Evolutionary conservation across 257 asterid genomes (phyloP).

Genomic region (Gentiana dahurica): DNA sequence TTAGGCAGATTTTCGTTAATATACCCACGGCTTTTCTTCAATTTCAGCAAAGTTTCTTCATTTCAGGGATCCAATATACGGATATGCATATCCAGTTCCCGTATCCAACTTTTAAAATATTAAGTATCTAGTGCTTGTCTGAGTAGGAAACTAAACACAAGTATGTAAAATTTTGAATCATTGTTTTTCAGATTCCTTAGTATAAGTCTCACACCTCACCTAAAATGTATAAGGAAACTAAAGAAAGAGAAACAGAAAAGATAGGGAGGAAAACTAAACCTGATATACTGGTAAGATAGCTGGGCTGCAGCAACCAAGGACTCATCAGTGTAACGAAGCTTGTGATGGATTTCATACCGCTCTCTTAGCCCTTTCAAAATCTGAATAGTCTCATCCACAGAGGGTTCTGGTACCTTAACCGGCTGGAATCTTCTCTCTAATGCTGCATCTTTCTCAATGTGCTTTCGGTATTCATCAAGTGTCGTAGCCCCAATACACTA

Average conservation of each 20-base stretch:
- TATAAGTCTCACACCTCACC: not conserved
- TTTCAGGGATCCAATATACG: too few relatives aligned
- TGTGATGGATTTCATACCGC: constrained; percentile 95
- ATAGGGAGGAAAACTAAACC: constrained; percentile 22
- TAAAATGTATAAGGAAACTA: not conserved
- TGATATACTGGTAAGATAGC: constrained; percentile 85
- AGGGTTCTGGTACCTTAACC: constrained; percentile 92
- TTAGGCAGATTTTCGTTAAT: too few relatives aligned
- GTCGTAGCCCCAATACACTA: constrained; percentile 99
- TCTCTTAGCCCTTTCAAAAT: constrained; percentile 83
- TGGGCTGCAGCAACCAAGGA: constrained; percentile 82
- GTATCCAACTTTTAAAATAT: too few relatives aligned
- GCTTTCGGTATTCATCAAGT: constrained; percentile 81
- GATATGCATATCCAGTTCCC: too few relatives aligned
- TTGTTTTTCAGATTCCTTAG: constrained; percentile 11
- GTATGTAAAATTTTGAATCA: too few relatives aligned
- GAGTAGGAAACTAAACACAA: too few relatives aligned
- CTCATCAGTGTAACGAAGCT: constrained; percentile 90
- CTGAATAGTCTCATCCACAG: constrained; percentile 90
- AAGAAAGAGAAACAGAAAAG: not conserved
- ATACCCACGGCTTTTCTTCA: too few relatives aligned
- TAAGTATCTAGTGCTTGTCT: too few relatives aligned
- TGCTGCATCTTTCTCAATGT: constrained; percentile 95
- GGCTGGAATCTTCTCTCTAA: constrained; percentile 94
- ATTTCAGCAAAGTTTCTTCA: too few relatives aligned